phyloP scores from a whole-genome alignment of 2,329 filamentous ascomycete genomes.

The Nemania sp. region DNA sequence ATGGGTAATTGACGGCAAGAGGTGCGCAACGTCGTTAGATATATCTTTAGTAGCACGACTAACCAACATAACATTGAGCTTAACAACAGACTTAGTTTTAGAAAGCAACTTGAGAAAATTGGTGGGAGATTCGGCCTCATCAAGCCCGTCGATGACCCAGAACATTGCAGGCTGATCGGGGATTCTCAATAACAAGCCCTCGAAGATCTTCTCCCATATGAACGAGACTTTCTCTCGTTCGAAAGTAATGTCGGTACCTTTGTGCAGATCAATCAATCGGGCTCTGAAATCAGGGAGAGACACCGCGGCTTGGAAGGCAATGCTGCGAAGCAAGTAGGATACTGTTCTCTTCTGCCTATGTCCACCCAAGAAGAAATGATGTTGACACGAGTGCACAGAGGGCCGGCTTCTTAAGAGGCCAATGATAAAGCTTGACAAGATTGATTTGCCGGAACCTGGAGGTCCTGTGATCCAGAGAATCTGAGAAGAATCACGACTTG shows the following conservation, averaged over 20 bases:
- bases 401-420: not conserved
- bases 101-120: not conserved
- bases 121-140: not conserved
- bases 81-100: not conserved
- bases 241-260: not conserved
- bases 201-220: not conserved
- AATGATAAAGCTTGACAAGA: not conserved
- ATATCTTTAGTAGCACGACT: not conserved
- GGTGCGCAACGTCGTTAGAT: no score
- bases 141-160: not conserved
- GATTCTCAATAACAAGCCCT: not conserved
- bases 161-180: not conserved
- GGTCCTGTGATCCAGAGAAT: conserved; percentile 5
- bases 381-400: no score
- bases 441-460: conserved; percentile 10
- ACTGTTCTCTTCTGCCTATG: not conserved
- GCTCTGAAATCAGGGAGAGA: not conserved
- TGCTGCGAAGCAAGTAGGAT: not conserved
- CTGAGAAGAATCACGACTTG: no score
- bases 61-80: not conserved
- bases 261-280: not conserved
- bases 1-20: no score
- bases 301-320: conserved; percentile 6
- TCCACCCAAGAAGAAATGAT: conserved; percentile 3
- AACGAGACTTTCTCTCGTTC: not conserved